Base-by-base conservation (phyloP, 306 rosid species). In the Herpetospermum pedunculosum region DNA sequence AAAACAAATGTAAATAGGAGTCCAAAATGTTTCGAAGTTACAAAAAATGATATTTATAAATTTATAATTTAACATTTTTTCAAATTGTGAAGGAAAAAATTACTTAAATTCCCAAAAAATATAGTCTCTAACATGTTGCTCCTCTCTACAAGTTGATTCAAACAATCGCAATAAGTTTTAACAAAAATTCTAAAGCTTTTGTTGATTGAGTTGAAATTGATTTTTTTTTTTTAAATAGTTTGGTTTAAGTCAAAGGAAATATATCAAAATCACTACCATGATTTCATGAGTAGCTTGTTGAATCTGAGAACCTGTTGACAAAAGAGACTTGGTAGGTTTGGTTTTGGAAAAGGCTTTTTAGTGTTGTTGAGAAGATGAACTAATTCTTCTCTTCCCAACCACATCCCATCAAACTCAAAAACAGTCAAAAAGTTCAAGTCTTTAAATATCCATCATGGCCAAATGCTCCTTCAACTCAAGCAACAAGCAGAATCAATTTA, bases 391-490 rank as follows among this genome's bases (percentile, higher is more conserved):
- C 37, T 74, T 34, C 34, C 67, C 67, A 65, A 76, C 65, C n/a
- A 76, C 75, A 76, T 80, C 65, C 73, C 77, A 76, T 76, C 83
- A 70, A 76, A 60, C 80, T 37, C 68, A 25, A 49, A 43, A 34
- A 23, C 43, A 19, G 1, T 65, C 47, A 19, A 34, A 19, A 34
- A 15, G 11, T 32, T 30, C 37, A 15, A 4, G 48, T 48, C 72
- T 71, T 47, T 62, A 80, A 37, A 71, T 19, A 72, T 59, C 32
- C 25, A 14, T 46, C 41, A 28, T 16, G 8, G 68, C 7, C 44
- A 21, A 2, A 12, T 13, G 41, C 12, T 25, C 69, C 43, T 54
- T 25, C 16, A 54, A 72, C 78, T 65, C 73, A 64, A 54, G 19
- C 65, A 63, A 41, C 54, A 40, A 38, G 38, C 16, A 64, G 50